phyloP scores from a whole-genome alignment of 345 rosid species.

The Gossypium rotundifolium region DNA sequence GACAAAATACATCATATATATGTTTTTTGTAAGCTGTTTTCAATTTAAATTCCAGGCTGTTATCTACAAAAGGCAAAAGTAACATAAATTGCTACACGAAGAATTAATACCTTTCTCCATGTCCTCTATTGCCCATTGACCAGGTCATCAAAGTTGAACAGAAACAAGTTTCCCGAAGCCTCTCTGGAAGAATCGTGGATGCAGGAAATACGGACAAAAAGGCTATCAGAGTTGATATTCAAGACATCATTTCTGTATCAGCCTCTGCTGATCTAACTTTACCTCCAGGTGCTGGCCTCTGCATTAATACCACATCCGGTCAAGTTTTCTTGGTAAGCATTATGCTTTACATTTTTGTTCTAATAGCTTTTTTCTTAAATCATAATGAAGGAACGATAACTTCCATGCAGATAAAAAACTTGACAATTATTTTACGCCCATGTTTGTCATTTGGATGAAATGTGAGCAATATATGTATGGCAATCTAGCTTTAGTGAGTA shows the following conservation, averaged over 20 bases:
- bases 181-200: constrained; percentile 51
- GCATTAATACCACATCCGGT: constrained; percentile 70
- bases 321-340: constrained; percentile 71
- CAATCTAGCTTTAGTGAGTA: background rate
- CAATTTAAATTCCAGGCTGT: background rate
- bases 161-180: constrained; percentile 49
- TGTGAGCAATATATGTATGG: background rate
- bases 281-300: constrained; percentile 96
- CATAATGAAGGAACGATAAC: background rate
- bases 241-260: constrained; percentile 78
- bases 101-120: background rate
- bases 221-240: constrained; percentile 59
- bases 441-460: background rate
- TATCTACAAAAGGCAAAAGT: background rate
- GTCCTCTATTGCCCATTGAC: constrained; percentile 9
- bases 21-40: background rate
- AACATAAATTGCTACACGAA: background rate
- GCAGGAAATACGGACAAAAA: constrained; percentile 38
- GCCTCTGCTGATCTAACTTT: constrained; percentile 88
- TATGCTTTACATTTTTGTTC: background rate
- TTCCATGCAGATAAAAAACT: background rate
- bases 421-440: background rate
- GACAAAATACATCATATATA: background rate
- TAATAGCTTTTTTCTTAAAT: background rate
- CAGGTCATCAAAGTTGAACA: constrained; percentile 28